Evolutionary conservation across 352 stramenopile species (phyloP).

Genomic region (Phytophthora tubulina): DNA sequence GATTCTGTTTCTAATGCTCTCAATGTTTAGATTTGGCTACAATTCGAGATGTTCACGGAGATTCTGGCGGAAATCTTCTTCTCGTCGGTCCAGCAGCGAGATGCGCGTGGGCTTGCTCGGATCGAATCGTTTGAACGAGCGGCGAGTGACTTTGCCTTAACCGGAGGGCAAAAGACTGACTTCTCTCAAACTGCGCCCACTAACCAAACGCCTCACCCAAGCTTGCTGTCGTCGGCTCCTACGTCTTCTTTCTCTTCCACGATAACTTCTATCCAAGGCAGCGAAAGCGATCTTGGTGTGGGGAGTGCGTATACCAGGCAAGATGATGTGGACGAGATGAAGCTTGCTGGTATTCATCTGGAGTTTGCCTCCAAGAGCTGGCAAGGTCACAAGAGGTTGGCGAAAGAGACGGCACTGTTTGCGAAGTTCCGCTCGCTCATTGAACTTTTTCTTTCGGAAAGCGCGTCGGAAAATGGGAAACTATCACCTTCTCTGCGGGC

Average conservation of each 20-base stretch:
- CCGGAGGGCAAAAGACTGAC: conserved; percentile 23
- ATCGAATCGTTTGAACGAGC: conserved; percentile 44
- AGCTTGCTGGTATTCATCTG: conserved; percentile 66
- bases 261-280: conserved; percentile 2
- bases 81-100: conserved; percentile 52
- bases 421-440: conserved; percentile 65
- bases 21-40: conserved; percentile 74
- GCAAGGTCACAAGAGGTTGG: conserved; percentile 73
- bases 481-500: conserved; percentile 22
- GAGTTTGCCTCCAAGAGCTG: conserved; percentile 74
- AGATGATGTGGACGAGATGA: conserved; percentile 65
- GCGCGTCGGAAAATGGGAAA: conserved; percentile 37
- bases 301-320: conserved; percentile 5
- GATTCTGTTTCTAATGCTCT: not conserved
- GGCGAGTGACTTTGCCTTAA: conserved; percentile 43
- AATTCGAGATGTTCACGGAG: conserved; percentile 81
- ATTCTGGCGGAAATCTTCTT: conserved; percentile 77
- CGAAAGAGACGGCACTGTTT: conserved; percentile 58
- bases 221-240: conserved; percentile 42
- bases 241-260: conserved; percentile 38
- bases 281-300: conserved; percentile 6
- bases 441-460: conserved; percentile 58
- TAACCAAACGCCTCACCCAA: conserved; percentile 7
- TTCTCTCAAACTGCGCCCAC: conserved; percentile 19
- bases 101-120: conserved; percentile 32